phyloP scores from a whole-genome alignment of 352 stramenopile genomes.

The Pythium vanterpoolii region DNA sequence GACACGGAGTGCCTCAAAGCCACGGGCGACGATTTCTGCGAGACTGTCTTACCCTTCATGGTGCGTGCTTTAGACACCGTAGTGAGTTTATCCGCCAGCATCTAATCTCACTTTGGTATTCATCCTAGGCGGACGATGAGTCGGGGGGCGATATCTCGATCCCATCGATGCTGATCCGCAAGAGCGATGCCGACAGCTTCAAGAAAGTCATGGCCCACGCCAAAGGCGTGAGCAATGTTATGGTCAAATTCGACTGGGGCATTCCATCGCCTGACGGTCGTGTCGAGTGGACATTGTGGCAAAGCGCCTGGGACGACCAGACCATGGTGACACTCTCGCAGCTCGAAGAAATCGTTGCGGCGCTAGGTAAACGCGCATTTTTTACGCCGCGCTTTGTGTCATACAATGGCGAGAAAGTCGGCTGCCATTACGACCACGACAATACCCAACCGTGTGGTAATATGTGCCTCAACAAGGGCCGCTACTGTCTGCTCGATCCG shows the following conservation, averaged over 20 bases:
- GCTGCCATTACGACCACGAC: slow-evolving; percentile 82
- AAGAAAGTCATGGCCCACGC: slow-evolving; percentile 85
- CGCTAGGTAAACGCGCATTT: slow-evolving; percentile 89
- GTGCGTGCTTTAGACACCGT: slow-evolving; percentile 18
- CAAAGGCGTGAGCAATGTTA: slow-evolving; percentile 89
- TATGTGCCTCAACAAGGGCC: slow-evolving; percentile 96
- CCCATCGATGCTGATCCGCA: slow-evolving; percentile 94
- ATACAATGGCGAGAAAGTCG: slow-evolving; percentile 93
- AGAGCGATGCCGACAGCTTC: slow-evolving; percentile 92
- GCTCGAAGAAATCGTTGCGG: slow-evolving; percentile 74
- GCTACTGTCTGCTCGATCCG: slow-evolving; percentile 95
- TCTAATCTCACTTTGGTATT: slow-evolving; percentile 11
- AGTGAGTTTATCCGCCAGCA: too few species aligned
- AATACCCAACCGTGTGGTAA: slow-evolving; percentile 89
- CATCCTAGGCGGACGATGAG: slow-evolving; percentile 90
- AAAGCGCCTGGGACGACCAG: slow-evolving; percentile 92
- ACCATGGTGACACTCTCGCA: slow-evolving; percentile 73
- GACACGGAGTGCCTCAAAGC: slow-evolving; percentile 71
- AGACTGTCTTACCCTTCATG: slow-evolving; percentile 87
- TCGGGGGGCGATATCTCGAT: slow-evolving; percentile 96
- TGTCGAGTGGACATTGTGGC: slow-evolving; percentile 97
- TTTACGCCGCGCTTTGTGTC: slow-evolving; percentile 97
- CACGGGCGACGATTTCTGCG: slow-evolving; percentile 82
- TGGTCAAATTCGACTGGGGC: slow-evolving; percentile 94
- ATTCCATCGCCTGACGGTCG: slow-evolving; percentile 92